A percentile compares a stretch with the other conserved stretches of the same genome.
Evolutionary conservation across 164 flowering plant genomes (phyloP).

Genomic region (Tetracentron sinense): DNA sequence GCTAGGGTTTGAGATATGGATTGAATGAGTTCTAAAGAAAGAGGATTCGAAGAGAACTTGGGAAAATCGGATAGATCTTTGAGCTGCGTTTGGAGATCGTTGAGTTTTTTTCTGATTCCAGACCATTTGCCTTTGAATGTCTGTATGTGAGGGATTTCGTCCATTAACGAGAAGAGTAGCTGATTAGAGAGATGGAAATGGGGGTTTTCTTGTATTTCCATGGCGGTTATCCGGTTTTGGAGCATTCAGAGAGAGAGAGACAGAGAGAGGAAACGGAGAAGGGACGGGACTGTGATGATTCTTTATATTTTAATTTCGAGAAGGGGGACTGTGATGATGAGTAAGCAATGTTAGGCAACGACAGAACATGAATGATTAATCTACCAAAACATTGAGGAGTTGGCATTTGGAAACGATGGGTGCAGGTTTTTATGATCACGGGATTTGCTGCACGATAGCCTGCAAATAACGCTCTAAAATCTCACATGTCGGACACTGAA

Average conservation of each 20-base stretch:
- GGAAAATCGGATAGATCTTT: slow-evolving; percentile 46
- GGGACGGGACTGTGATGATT: not conserved
- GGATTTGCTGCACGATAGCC: no score
- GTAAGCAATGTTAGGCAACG: slow-evolving; percentile 2
- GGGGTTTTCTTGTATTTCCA: slow-evolving; percentile 12
- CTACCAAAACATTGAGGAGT: no score
- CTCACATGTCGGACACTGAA: no score
- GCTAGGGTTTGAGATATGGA: slow-evolving; percentile 35
- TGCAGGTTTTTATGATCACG: no score
- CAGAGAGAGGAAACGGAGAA: not conserved
- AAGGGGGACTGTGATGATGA: not conserved
- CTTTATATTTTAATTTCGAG: not conserved
- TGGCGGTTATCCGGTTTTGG: slow-evolving; percentile 4
- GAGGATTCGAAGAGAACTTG: slow-evolving; percentile 27
- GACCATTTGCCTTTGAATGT: slow-evolving; percentile 54
- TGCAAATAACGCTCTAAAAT: no score
- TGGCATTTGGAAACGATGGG: no score
- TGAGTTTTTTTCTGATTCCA: slow-evolving; percentile 35
- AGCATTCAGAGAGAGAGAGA: not conserved
- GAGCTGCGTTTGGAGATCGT: slow-evolving; percentile 41
- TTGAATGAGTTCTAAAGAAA: slow-evolving; percentile 41
- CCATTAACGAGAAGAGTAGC: slow-evolving; percentile 16
- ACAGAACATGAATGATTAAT: no score
- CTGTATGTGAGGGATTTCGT: slow-evolving; percentile 22
- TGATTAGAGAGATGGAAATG: slow-evolving; percentile 11